A percentile compares a stretch with the other conserved stretches of the same genome.
Conservation (phyloP, 208 protist genomes). For the Wallacemonas sp. region DNA sequence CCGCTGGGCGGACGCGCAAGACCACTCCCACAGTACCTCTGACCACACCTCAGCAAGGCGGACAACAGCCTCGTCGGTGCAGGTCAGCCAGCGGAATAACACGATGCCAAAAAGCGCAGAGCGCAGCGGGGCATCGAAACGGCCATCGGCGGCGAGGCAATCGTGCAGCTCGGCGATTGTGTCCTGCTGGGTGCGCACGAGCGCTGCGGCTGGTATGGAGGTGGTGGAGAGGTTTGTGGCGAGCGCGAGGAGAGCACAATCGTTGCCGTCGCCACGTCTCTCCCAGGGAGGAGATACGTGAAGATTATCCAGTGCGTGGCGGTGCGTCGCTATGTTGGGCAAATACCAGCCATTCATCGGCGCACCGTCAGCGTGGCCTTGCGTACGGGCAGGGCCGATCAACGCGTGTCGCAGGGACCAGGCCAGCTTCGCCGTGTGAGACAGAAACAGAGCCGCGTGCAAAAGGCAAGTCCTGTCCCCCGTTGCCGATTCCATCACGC, state of each 20-base stretch:
- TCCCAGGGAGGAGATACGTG: neutral
- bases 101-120: constrained; percentile 50
- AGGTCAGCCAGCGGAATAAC: constrained; percentile 59
- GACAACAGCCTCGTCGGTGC: constrained; percentile 54
- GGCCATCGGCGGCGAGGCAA: constrained; percentile 53
- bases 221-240: neutral
- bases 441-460: constrained; percentile 26
- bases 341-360: constrained; percentile 9
- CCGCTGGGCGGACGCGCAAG: neutral
- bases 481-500: too few relatives aligned
- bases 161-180: constrained; percentile 29
- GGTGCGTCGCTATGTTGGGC: neutral
- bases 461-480: neutral
- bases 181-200: constrained; percentile 22
- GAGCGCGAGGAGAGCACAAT: neutral
- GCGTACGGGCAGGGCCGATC: neutral
- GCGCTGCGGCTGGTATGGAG: neutral
- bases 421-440: constrained; percentile 30
- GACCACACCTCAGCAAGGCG: constrained; percentile 37
- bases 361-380: neutral
- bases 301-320: constrained; percentile 4
- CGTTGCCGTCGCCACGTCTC: neutral
- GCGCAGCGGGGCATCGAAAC: constrained; percentile 61
- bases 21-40: constrained; percentile 14
- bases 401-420: constrained; percentile 26